phyloP scores from a whole-genome alignment of 331 rosid species.

The Malus hybrid region DNA sequence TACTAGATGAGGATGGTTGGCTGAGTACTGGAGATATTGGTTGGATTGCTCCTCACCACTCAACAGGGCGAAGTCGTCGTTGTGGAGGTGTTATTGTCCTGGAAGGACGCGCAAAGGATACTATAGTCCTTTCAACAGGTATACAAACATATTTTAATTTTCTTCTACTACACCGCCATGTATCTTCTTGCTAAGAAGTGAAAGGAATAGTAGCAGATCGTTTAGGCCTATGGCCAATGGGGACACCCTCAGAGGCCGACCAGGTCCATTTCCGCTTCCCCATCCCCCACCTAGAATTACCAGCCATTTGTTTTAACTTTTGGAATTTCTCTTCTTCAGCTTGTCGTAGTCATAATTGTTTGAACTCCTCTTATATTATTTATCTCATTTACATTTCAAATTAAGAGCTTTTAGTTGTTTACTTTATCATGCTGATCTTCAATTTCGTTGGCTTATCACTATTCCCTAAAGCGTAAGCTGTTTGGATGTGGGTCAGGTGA shows the following conservation, averaged over 20 bases:
- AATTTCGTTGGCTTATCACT: neutral
- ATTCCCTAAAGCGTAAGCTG: neutral
- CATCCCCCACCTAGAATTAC: neutral
- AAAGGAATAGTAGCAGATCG: too few species aligned
- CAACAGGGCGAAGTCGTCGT: conserved; percentile 59
- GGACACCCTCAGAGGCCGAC: too few species aligned
- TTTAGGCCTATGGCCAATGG: too few species aligned
- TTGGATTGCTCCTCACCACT: conserved; percentile 81
- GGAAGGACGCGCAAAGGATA: conserved; percentile 95
- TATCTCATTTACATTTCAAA: neutral
- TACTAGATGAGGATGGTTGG: conserved; percentile 74
- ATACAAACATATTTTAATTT: neutral
- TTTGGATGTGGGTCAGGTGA: neutral
- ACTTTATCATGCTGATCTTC: neutral
- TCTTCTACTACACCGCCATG: neutral
- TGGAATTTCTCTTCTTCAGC: neutral
- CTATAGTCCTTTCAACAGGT: conserved; percentile 95
- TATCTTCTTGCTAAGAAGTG: neutral
- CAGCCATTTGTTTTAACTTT: neutral
- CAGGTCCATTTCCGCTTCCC: too few species aligned
- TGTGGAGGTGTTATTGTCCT: conserved; percentile 72
- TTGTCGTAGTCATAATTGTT: neutral
- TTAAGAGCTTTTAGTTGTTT: neutral
- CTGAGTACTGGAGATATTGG: conserved; percentile 86
- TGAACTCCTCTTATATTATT: neutral